Base-by-base conservation (phyloP, 73 alveolate genomes). In the Paramecium sonneborni region DNA sequence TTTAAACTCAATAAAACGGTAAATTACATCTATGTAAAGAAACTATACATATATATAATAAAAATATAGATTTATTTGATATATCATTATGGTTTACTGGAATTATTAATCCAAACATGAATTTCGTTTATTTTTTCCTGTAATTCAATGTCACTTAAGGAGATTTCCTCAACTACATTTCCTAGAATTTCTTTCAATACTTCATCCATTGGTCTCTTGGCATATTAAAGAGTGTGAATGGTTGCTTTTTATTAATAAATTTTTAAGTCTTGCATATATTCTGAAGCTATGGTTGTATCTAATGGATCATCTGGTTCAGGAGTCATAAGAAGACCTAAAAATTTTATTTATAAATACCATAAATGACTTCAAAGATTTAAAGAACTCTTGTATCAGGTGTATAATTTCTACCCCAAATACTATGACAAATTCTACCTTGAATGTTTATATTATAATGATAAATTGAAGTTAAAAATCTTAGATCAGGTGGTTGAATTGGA, bases 291-390 rank as follows among this genome's bases (percentile, higher is more conserved):
- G 3, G 86, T 74, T 5, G 93, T 76, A 30, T 93, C 96, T 52
- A 93, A 76, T 1, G 96, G 93, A 76, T 93, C 96, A 20, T 37
- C 76, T 23, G 95, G 95, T 15, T 92, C 93, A 10, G 96, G 96
- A 38, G 85, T 85, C 87, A 93, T 69, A 7, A 93, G 38, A 35
- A 93, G 91, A 37, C 95, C 95, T 56, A 74, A 74, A 7, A 34
- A 74, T 74, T 6, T 34, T 8, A 15, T 30, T 34, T 15, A 15
- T 26, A 7, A 37, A 28, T 74, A 74, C 90, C 90, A 79, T 79
- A 79, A 5, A 93, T 85, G 3, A 90, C 76, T 15, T 91, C 82
- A 37, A 93, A 48, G 12, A 93, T 56, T 10, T 67, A 44, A 1
- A 56, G 30, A 20, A 93, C 57, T 56, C 70, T 93, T 34, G 85